Base-by-base conservation (phyloP, 441 rosid genomes). In the Adansonia grandidieri region DNA sequence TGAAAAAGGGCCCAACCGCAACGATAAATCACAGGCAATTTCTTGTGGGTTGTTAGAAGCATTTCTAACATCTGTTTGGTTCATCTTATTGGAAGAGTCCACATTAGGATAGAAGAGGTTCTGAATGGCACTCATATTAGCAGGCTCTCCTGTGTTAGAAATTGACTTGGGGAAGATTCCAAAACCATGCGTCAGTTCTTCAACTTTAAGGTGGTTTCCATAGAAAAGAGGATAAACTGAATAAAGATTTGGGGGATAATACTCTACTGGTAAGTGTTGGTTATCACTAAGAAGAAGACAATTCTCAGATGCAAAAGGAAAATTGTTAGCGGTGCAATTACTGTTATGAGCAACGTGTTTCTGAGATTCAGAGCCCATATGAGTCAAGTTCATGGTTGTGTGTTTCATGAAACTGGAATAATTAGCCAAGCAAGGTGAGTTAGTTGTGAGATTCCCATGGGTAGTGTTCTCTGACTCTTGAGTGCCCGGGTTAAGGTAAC, bases 211-310 rank as follows among this genome's bases (percentile, higher is more conserved):
- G 80, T 51, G 50, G 77, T 58, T 70, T 48, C 86, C 90, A 79
- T 86, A 83, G 80, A 87, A 87, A 79, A 93, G 80, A 37, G 97
- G 95, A 82, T 89, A 93, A 74, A 84, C 86, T 1, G 93, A 87
- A 83, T 71, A 77, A 19, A 66, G 20, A 70, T 50, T 77, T 8
- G 78, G 68, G 40, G 84, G 80, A 73, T 58, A 63, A 78, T 71
- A 79, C 73, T 71, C 83, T 75, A 75, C 0, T 19, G 75, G 62
- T 6, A 74, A 56, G 40, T 68, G 15, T 24, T 45, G 81, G 79
- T 73, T 81, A 71, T 47, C 45, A 62, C 72, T 54, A 14, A 79
- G 53, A 24, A 54, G 61, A 74, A 61, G 44, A 14, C 20, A 47
- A 69, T 62, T 82, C 56, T 80, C 76, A 9, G 83, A 71, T 60